Evolutionary conservation across 1,139 yeast species (phyloP).

Genomic region (Hyphopichia pseudoburtonii): DNA sequence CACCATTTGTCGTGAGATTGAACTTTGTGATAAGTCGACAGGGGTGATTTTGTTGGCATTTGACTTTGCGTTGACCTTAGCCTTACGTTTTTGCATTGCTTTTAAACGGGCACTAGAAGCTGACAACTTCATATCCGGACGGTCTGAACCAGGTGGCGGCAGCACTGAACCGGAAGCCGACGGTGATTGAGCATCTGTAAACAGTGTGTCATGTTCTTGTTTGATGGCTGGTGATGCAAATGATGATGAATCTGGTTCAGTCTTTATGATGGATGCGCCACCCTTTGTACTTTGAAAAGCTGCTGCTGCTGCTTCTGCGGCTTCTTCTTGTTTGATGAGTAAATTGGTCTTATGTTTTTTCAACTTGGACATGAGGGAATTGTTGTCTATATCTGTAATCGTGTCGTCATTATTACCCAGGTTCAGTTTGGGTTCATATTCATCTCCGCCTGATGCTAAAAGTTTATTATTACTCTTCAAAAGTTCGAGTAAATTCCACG

Average conservation of each 20-base stretch:
- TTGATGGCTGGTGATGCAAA: constrained; percentile 9
- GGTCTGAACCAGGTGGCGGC: constrained; percentile 12
- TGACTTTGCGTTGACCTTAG: constrained; percentile 75
- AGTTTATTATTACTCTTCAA: constrained; percentile 69
- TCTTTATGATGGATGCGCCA: constrained; percentile 7
- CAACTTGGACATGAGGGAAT: constrained; percentile 29
- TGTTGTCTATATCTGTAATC: constrained; percentile 20
- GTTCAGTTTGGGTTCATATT: constrained; percentile 18
- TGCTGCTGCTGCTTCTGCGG: constrained; percentile 3
- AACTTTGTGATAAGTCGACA: constrained; percentile 77
- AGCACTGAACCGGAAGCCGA: no score
- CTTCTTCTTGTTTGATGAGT: constrained; percentile 6
- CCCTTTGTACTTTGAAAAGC: constrained; percentile 5
- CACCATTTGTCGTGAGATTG: constrained; percentile 63
- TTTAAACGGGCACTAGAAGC: constrained; percentile 76
- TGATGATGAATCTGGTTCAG: constrained; percentile 11
- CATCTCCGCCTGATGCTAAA: constrained; percentile 66
- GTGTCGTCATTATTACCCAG: constrained; percentile 10
- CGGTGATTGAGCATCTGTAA: constrained; percentile 6
- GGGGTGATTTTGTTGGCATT: constrained; percentile 51
- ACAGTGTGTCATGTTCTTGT: constrained; percentile 2
- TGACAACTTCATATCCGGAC: constrained; percentile 16
- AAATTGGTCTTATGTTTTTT: constrained; percentile 36
- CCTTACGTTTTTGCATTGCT: constrained; percentile 91
- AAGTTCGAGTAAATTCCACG: constrained; percentile 64